Evolutionary conservation across 306 rosid genomes (phyloP), one percentile per base, ranked within the genome.

Genomic region (Purshia tridentata): DNA sequence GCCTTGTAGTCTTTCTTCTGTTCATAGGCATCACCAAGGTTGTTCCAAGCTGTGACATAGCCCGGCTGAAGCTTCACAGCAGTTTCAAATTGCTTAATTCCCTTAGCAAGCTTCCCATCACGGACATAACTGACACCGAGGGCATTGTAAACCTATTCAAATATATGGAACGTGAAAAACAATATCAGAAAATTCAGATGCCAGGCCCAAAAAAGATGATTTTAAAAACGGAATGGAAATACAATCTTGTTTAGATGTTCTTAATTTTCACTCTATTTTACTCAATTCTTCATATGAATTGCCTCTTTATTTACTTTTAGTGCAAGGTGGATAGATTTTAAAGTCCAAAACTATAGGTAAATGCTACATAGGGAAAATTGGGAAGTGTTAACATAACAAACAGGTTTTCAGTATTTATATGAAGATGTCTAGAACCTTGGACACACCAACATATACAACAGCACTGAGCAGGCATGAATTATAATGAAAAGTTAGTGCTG

Each of bases 31-130:
- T 93, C 98, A 4, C 98, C 98, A n/a, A 93, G 94, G 83, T 93
- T 91, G 87, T 93, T 93, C 98, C 98, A 91, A 42, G 98, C 96
- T 11, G 97, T 93, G 77, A 91, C 96, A 79, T 93, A 93, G 47
- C 98, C 97, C 1, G 97, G 97, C 78, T 93, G 97, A 81, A 93
- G 82, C 86, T 86, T 93, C 72, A 93, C 97, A 14, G 98, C 98
- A 11, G 85, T 91, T 84, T 91, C 92, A 29, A 93, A 89, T 77
- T 91, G 91, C 35, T 83, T 79, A 47, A 93, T 91, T 85, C 96
- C 98, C 76, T 87, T 91, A n/a, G 92, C 96, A 19, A 91, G 80
- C 84, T 93, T 91, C 46, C 86, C 94, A 2, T 93, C 98, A 0
- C 95, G 96, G n/a, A 82, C 70, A 40, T 89, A 88, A 81, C 97